A percentile compares a stretch with the other conserved stretches of the same genome.
These are phyloP conservation scores for Cryptosporidium tyzzeri DNA, from an alignment of 169 alveolate species.

Conservation along the genomic window DNA sequence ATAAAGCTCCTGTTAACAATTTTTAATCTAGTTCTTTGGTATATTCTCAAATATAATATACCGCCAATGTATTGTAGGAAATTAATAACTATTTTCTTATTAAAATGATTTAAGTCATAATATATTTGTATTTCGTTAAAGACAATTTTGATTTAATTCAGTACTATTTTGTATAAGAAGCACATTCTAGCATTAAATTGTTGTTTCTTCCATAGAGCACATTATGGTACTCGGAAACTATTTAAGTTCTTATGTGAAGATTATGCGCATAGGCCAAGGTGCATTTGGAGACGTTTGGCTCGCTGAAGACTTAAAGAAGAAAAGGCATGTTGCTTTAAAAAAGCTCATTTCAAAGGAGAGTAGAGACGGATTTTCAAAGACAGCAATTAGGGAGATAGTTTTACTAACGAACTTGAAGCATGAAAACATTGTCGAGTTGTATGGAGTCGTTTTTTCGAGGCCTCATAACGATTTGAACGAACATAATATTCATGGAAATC, in stretches of 20 bases:
- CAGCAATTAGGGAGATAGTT: constrained; percentile 88
- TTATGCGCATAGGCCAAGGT: constrained; percentile 91
- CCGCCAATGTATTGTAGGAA: constrained; percentile 9
- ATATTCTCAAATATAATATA: not conserved
- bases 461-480: constrained; percentile 34
- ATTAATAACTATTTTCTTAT: not conserved
- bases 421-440: constrained; percentile 84
- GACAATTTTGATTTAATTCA: not conserved
- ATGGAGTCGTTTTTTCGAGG: constrained; percentile 85
- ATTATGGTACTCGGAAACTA: not conserved
- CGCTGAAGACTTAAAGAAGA: constrained; percentile 86
- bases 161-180: not conserved
- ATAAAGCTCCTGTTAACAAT: constrained; percentile 62
- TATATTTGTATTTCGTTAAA: not conserved
- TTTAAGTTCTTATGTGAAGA: constrained; percentile 82
- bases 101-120: not conserved
- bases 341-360: constrained; percentile 87
- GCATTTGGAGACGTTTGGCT: constrained; percentile 93
- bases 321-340: constrained; percentile 87
- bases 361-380: constrained; percentile 90
- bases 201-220: not conserved
- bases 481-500: constrained; percentile 8
- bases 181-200: not conserved
- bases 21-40: not conserved
- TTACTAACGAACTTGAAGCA: constrained; percentile 86